Evolutionary conservation across 306 rosid species (phyloP), one percentile per base, ranked within the genome.

Genomic region (Corylus heterophylla): DNA sequence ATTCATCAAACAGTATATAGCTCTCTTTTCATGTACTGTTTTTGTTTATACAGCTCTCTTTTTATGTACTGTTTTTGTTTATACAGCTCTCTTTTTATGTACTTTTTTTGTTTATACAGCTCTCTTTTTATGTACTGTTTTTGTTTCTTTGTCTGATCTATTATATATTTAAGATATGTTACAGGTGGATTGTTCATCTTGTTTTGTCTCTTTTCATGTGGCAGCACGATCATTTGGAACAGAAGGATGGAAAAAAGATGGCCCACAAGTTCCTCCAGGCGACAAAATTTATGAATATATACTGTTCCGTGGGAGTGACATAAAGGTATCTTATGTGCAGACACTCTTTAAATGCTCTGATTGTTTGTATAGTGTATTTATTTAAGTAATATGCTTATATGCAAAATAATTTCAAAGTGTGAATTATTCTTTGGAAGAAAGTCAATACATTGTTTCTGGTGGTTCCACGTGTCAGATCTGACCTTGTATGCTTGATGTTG

Each of bases 211-310:
- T 27, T 78, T 85, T 84, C 69, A n/a, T 78, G 68, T 75, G 84
- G 85, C 90, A 94, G 98, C 92, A 52, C 88, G 96, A 17, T 95
- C 98, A 54, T 95, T 92, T 75, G 98, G 98, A 77, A 92, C 98
- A 8, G 98, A 95, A 85, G 98, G 98, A 74, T 86, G 98, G 80
- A 95, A 95, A 81, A 91, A 91, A 76, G 98, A 95, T 76, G 98
- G 98, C 58, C 94, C 77, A 18, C 98, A 92, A 83, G 85, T 95
- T 78, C 95, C 92, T 31, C 92, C 97, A 3, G 86, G 95, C 42
- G 98, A 92, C 84, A 89, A 89, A 85, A 89, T 95, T 49, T 95
- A 91, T 73, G 97, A 92, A 88, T 92, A 91, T 72, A 94, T 94
- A 82, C 88, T 94, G 55, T 94, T 94, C 76, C 95, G 98, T 1